phyloP scores from a whole-genome alignment of 768 basidiomycete genomes.

The Tulasnella sp. region DNA sequence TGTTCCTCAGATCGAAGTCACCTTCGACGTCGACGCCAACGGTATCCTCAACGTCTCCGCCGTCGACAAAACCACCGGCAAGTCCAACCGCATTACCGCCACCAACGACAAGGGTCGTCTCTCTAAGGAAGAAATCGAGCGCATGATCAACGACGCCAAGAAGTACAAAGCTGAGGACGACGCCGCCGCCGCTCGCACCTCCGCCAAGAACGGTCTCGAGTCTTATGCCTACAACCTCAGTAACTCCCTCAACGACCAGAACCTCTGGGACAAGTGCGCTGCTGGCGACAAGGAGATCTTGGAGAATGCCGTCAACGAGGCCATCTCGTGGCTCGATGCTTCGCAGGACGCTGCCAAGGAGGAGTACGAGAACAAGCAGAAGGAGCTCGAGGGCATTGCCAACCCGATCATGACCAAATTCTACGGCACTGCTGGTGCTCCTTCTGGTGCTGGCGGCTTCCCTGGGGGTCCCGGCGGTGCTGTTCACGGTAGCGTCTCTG shows the following conservation, averaged over 20 bases:
- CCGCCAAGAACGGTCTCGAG: conserved; percentile 48
- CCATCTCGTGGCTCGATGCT: conserved; percentile 42
- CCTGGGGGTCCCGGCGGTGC: no score
- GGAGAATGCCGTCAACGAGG: conserved; percentile 41
- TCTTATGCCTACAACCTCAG: conserved; percentile 48
- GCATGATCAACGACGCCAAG: conserved; percentile 56
- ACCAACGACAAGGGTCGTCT: conserved; percentile 50
- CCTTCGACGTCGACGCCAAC: conserved; percentile 53
- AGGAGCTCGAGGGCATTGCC: conserved; percentile 44
- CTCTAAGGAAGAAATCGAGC: conserved; percentile 53
- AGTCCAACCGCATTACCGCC: conserved; percentile 44
- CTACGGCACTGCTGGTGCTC: conserved; percentile 39
- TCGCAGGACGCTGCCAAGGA: conserved; percentile 45
- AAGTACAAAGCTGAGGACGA: conserved; percentile 36
- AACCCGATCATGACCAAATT: conserved; percentile 42
- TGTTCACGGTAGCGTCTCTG: no score
- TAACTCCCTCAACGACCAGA: conserved; percentile 42
- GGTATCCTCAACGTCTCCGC: conserved; percentile 46
- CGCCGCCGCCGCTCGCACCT: conserved; percentile 38
- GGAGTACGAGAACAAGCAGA: conserved; percentile 44
- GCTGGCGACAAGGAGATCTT: conserved; percentile 39
- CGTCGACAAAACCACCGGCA: conserved; percentile 45
- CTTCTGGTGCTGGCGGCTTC: conserved; percentile 41
- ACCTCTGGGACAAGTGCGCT: conserved; percentile 44
- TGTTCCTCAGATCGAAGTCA: conserved; percentile 47